phyloP scores from a whole-genome alignment of 2,329 filamentous ascomycete genomes.

The Sclerotinia spermophila region DNA sequence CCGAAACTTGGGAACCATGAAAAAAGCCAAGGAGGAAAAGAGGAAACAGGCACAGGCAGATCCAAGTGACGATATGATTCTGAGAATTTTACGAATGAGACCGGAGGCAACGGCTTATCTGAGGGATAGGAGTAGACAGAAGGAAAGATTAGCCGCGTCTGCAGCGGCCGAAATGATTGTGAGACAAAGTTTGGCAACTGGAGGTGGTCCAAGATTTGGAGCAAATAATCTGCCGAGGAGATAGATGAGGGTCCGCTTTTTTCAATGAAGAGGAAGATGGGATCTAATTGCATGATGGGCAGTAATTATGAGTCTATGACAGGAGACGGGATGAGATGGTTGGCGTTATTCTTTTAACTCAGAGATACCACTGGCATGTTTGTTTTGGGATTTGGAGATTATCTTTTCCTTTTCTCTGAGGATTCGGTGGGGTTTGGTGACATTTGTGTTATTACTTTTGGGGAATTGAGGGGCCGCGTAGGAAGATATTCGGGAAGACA shows the following conservation, averaged over 20 bases:
- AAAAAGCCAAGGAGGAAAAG: slow-evolving; percentile 92
- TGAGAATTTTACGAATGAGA: slow-evolving; percentile 90
- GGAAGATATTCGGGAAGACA: not conserved
- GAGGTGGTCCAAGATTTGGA: slow-evolving; percentile 39
- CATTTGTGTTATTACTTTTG: not conserved
- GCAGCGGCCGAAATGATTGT: slow-evolving; percentile 94
- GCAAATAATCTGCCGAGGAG: slow-evolving; percentile 36
- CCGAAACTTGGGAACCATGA: slow-evolving; percentile 93
- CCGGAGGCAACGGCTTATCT: slow-evolving; percentile 85
- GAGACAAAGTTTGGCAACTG: slow-evolving; percentile 74
- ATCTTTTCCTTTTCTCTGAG: not conserved
- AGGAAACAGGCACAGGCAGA: slow-evolving; percentile 93
- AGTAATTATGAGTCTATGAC: slow-evolving; percentile 8
- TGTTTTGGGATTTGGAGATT: not conserved
- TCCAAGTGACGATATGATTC: slow-evolving; percentile 96
- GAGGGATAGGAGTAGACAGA: slow-evolving; percentile 85
- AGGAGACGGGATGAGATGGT: not conserved
- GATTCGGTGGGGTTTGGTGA: not conserved
- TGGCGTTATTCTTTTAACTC: slow-evolving; percentile 8
- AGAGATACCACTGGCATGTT: slow-evolving; percentile 14
- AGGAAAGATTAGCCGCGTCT: slow-evolving; percentile 85
- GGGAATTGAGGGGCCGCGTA: not conserved
- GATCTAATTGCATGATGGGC: not conserved
- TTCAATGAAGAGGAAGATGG: not conserved
- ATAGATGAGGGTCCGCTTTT: slow-evolving; percentile 20